Evolutionary conservation across 2,329 filamentous ascomycete species (phyloP).

Genomic region (Dryadomyces quercus-mongolicae): DNA sequence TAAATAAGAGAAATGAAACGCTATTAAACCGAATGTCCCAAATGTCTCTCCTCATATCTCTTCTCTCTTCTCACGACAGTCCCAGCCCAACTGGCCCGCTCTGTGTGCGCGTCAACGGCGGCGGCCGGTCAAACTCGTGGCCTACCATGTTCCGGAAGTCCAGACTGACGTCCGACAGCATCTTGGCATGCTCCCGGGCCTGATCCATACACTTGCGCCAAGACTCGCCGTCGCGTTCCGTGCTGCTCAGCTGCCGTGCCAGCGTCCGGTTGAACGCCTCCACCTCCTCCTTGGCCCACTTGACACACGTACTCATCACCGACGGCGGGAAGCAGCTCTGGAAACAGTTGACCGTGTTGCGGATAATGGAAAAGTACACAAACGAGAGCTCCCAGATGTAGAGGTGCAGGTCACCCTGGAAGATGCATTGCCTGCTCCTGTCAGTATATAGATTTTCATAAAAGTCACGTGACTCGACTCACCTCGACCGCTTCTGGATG

Average conservation of each 20-base stretch:
- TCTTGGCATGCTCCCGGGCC: conserved; percentile 66
- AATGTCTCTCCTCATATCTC: no score
- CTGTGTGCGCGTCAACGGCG: conserved; percentile 10
- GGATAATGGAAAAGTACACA: conserved; percentile 88
- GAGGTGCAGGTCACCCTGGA: conserved; percentile 81
- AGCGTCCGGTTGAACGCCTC: conserved; percentile 82
- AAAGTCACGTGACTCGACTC: no score
- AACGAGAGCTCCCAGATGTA: conserved; percentile 95
- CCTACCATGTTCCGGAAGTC: conserved; percentile 81
- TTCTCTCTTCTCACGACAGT: conserved; percentile 16
- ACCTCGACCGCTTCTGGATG: conserved; percentile 76
- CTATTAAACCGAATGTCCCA: no score
- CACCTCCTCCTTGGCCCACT: conserved; percentile 94
- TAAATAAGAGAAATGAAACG: no score
- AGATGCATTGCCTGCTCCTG: conserved; percentile 88
- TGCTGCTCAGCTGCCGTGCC: conserved; percentile 73
- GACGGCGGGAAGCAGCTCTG: conserved; percentile 73
- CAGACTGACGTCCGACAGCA: conserved; percentile 74
- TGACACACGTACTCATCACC: conserved; percentile 90
- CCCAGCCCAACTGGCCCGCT: conserved; percentile 29
- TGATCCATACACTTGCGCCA: conserved; percentile 77
- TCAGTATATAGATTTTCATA: no score
- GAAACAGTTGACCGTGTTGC: conserved; percentile 85
- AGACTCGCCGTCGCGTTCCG: conserved; percentile 60
- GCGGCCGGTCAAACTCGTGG: conserved; percentile 28